Percentiles rank a stretch among this genome's conserved stretches.
phyloP scores from a whole-genome alignment of 495 filamentous ascomycete species.

The Aspergillus incahuasiensis region DNA sequence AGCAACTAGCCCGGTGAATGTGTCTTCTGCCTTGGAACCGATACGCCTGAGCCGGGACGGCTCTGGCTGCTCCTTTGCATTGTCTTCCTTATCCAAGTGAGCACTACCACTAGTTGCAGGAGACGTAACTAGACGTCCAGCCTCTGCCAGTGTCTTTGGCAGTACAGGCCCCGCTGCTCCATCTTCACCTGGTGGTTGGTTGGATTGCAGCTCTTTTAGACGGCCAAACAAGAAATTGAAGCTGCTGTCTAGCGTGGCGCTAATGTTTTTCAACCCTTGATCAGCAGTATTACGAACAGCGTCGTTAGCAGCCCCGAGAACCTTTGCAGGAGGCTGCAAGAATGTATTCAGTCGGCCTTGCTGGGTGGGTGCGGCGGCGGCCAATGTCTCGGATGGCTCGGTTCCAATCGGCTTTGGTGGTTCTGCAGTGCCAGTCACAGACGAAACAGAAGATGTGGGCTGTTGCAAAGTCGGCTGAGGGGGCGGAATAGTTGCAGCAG shows the following conservation, averaged over 20 bases:
- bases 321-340: constrained; percentile 74
- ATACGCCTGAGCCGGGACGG: constrained; percentile 28
- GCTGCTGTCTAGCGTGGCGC: constrained; percentile 79
- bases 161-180: constrained; percentile 42
- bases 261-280: constrained; percentile 83
- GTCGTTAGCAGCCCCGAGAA: constrained; percentile 77
- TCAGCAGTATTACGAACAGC: constrained; percentile 82
- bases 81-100: constrained; percentile 42
- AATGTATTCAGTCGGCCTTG: constrained; percentile 73
- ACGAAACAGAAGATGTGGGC: constrained; percentile 31
- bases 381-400: constrained; percentile 35
- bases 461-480: constrained; percentile 26
- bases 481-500: constrained; percentile 32
- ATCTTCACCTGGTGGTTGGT: constrained; percentile 40
- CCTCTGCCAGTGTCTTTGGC: constrained; percentile 89
- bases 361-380: constrained; percentile 41
- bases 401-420: constrained; percentile 31
- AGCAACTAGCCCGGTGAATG: constrained; percentile 57
- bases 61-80: constrained; percentile 40
- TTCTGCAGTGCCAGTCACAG: constrained; percentile 32
- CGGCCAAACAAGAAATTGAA: constrained; percentile 93
- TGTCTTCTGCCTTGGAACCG: constrained; percentile 47
- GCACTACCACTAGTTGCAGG: constrained; percentile 63
- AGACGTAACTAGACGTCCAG: constrained; percentile 75
- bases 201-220: constrained; percentile 61